phyloP scores from a whole-genome alignment of 352 stramenopile genomes.

The Globisporangium megalacanthum region DNA sequence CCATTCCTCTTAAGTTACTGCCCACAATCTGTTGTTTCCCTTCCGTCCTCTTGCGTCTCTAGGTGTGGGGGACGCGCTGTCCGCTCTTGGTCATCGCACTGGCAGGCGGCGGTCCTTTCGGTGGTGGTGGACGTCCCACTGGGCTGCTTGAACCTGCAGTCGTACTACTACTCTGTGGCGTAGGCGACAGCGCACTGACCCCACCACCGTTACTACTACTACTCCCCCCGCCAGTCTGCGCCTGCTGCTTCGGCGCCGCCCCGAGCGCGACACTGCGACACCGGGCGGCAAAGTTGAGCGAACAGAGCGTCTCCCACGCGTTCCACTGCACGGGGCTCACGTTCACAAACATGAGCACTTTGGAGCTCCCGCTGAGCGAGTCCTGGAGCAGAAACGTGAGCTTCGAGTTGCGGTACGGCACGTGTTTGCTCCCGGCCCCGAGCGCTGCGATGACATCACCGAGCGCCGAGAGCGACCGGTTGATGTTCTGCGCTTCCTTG shows the following conservation, averaged over 20 bases:
- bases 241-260: conserved; percentile 56
- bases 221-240: conserved; percentile 11
- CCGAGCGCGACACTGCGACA: conserved; percentile 87
- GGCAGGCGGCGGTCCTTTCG: background rate
- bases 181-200: conserved; percentile 18
- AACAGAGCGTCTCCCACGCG: conserved; percentile 85
- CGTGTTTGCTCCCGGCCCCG: conserved; percentile 82
- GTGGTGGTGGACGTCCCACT: background rate
- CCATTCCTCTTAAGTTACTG: background rate
- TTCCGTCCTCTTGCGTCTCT: too few relatives aligned
- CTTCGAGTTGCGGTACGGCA: conserved; percentile 96
- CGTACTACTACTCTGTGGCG: conserved; percentile 13
- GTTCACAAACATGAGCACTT: conserved; percentile 87
- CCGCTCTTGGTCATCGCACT: background rate
- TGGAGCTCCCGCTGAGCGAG: conserved; percentile 73
- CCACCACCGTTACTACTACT: conserved; percentile 17
- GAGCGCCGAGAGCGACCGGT: conserved; percentile 91
- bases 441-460: conserved; percentile 95
- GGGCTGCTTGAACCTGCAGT: background rate
- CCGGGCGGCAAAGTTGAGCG: conserved; percentile 86
- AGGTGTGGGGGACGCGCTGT: background rate
- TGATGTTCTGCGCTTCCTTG: conserved; percentile 97
- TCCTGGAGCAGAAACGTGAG: conserved; percentile 89
- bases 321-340: conserved; percentile 87
- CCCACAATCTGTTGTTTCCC: too few relatives aligned